These are phyloP conservation scores for Citrus inodora DNA, from an alignment of 345 rosid species.

Conservation along the genomic window DNA sequence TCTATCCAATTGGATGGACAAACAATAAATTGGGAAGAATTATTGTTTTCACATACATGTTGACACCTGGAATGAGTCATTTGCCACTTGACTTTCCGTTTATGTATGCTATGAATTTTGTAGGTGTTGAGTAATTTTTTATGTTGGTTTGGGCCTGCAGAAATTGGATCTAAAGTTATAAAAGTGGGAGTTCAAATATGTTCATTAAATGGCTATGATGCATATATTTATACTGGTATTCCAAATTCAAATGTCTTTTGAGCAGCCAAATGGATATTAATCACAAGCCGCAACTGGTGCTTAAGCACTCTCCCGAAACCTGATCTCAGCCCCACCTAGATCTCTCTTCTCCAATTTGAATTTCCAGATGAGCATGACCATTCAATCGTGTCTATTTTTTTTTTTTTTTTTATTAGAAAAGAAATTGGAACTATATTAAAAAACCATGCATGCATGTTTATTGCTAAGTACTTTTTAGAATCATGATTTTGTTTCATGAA, in stretches of 20 bases:
- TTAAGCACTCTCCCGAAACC: neutral
- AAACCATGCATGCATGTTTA: neutral
- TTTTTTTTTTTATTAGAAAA: too few relatives aligned
- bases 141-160: constrained; percentile 24
- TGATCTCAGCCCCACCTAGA: neutral
- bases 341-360: neutral
- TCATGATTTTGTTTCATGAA: neutral
- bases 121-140: constrained; percentile 22
- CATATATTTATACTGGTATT: neutral
- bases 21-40: neutral
- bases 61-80: constrained; percentile 25
- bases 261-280: neutral
- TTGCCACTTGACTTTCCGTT: constrained; percentile 12
- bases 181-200: neutral
- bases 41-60: constrained; percentile 30
- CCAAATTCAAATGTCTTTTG: neutral
- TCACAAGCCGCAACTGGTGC: neutral
- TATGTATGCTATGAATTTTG: constrained; percentile 28
- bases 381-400: neutral
- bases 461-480: neutral
- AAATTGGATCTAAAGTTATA: neutral
- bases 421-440: neutral
- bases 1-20: neutral
- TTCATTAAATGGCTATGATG: neutral
- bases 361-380: neutral